These are phyloP conservation scores for Grosmannia clavigera DNA, from an alignment of 2,329 filamentous ascomycete species.

Conservation along the genomic window DNA sequence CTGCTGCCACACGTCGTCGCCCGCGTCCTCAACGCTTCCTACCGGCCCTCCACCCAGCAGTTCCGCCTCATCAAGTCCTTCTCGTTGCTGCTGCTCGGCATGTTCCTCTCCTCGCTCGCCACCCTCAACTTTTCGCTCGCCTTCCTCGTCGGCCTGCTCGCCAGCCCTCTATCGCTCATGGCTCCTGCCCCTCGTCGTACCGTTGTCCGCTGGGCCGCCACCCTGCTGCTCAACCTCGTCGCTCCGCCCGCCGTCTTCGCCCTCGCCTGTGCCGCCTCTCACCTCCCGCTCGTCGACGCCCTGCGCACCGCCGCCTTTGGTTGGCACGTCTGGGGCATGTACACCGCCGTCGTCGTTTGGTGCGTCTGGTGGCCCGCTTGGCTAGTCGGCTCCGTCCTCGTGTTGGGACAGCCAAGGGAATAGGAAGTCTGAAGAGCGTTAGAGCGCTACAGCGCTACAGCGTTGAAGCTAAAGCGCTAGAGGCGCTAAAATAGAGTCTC, in stretches of 20 bases:
- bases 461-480: no score
- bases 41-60: conserved; percentile 51
- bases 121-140: conserved; percentile 92
- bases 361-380: conserved; percentile 93
- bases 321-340: conserved; percentile 82
- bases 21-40: conserved; percentile 36
- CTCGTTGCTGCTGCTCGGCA: conserved; percentile 81
- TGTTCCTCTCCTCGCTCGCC: conserved; percentile 82
- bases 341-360: conserved; percentile 83
- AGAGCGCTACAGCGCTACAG: background rate
- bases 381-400: conserved; percentile 50
- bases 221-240: conserved; percentile 43
- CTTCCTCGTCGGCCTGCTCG: conserved; percentile 69
- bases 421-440: no score
- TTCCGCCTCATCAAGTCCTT: conserved; percentile 76
- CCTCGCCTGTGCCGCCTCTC: conserved; percentile 29
- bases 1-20: conserved; percentile 46
- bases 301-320: conserved; percentile 67
- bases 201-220: conserved; percentile 29
- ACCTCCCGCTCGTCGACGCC: conserved; percentile 39
- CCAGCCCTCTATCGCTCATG: conserved; percentile 68
- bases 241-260: conserved; percentile 48
- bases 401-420: conserved; percentile 27
- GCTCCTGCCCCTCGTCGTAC: conserved; percentile 27
- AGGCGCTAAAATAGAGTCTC: no score